A percentile compares a stretch with the other conserved stretches of the same genome.
These are phyloP conservation scores for Hirsutella rhossiliensis DNA, from an alignment of 2,329 filamentous ascomycete genomes.

Conservation along the genomic window DNA sequence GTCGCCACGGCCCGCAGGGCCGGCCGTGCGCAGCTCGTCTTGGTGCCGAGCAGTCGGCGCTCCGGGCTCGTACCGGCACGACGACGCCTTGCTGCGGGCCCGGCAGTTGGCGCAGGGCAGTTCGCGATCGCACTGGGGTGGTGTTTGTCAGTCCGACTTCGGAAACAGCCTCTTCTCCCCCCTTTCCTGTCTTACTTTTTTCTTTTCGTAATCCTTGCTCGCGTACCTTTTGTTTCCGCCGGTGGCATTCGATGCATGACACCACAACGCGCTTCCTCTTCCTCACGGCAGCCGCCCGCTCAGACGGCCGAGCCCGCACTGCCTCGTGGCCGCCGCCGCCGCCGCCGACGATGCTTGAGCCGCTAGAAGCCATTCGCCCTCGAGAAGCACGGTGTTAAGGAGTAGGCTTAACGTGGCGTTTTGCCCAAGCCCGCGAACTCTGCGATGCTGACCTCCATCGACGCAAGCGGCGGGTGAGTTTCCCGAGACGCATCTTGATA, in stretches of 20 bases:
- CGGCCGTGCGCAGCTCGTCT: constrained; percentile 3
- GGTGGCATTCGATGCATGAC: constrained; percentile 52
- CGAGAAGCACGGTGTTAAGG: too few species aligned
- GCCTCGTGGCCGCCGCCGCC: neutral
- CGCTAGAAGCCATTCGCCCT: too few species aligned
- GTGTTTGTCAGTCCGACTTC: neutral
- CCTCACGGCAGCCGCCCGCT: constrained; percentile 26
- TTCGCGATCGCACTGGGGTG: constrained; percentile 41
- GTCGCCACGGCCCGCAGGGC: constrained; percentile 1
- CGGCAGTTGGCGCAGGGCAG: constrained; percentile 48
- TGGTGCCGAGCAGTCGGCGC: constrained; percentile 28
- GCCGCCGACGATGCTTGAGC: neutral
- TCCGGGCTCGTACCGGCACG: constrained; percentile 45
- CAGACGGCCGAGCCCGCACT: neutral
- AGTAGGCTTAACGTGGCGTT: too few species aligned
- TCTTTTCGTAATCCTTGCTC: neutral
- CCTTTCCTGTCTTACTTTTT: too few species aligned
- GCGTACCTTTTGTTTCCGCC: constrained; percentile 47
- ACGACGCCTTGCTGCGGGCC: constrained; percentile 40
- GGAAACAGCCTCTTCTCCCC: too few species aligned
- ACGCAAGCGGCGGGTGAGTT: too few species aligned
- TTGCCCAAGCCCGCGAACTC: too few species aligned
- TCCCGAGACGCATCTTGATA: too few species aligned
- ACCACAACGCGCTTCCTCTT: constrained; percentile 50
- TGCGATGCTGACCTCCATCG: too few species aligned